These are phyloP conservation scores for Amorphotheca resinae DNA, from an alignment of 495 filamentous ascomycete genomes.

Conservation along the genomic window DNA sequence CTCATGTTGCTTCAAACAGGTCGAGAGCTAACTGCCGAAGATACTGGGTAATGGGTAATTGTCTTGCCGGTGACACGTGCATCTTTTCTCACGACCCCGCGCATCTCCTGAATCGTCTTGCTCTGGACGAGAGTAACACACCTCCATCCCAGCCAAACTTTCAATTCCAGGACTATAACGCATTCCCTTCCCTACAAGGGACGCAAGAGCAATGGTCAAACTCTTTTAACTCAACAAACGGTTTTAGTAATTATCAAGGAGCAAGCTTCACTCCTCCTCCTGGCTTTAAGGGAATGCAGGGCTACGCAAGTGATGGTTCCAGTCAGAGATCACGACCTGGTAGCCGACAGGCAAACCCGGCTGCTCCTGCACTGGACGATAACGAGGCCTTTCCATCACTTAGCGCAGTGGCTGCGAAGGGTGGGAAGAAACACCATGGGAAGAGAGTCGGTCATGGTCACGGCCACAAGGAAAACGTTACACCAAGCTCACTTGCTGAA, in stretches of 20 bases:
- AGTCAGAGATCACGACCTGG: conserved; percentile 73
- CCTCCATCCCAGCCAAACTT: conserved; percentile 52
- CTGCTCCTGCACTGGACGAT: conserved; percentile 76
- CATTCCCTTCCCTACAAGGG: conserved; percentile 68
- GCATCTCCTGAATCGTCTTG: conserved; percentile 55
- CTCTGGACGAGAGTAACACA: conserved; percentile 47
- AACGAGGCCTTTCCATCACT: conserved; percentile 92
- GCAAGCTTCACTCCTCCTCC: conserved; percentile 46
- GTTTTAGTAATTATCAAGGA: conserved; percentile 31
- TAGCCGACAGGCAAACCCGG: conserved; percentile 55
- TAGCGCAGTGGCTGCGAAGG: conserved; percentile 65
- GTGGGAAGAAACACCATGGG: conserved; percentile 78
- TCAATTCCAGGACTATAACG: conserved; percentile 75
- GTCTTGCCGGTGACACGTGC: conserved; percentile 86
- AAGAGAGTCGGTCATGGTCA: conserved; percentile 71
- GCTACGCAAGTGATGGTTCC: conserved; percentile 42
- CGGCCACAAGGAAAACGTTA: conserved; percentile 52
- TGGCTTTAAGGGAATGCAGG: conserved; percentile 41
- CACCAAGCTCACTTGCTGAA: conserved; percentile 79
- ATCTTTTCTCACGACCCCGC: conserved; percentile 97
- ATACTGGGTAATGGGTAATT: conserved; percentile 96
- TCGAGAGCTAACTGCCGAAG: conserved; percentile 33
- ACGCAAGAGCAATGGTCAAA: conserved; percentile 50
- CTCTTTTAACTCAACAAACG: conserved; percentile 33
- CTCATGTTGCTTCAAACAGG: conserved; percentile 2